These are phyloP conservation scores for Saksenaea vasiformis DNA, from an alignment of 371 early-diverging fungal species.

Conservation along the genomic window DNA sequence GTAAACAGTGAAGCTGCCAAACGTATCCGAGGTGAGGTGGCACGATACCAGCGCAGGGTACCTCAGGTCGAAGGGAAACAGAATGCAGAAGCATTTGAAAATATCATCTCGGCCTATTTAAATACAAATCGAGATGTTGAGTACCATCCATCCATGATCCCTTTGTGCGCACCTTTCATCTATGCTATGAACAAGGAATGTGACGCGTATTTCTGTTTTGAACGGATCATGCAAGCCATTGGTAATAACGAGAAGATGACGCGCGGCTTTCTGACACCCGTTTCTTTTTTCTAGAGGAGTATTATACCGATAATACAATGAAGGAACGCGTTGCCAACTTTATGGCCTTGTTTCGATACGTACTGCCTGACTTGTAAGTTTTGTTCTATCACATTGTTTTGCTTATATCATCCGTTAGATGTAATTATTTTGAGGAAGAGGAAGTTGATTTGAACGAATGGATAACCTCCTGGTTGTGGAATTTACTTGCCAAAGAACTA, in stretches of 20 bases:
- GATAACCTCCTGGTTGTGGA: constrained; percentile 88
- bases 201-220: constrained; percentile 84
- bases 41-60: constrained; percentile 70
- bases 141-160: constrained; percentile 76
- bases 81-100: constrained; percentile 64
- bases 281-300: constrained; percentile 60
- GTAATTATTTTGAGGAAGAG: constrained; percentile 94
- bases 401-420: constrained; percentile 23
- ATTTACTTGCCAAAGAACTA: constrained; percentile 80
- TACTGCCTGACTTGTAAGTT: constrained; percentile 68
- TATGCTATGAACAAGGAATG: constrained; percentile 71
- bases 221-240: constrained; percentile 66
- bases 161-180: constrained; percentile 86
- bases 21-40: constrained; percentile 85
- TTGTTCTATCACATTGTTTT: not conserved
- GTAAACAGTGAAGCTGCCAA: constrained; percentile 76
- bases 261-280: constrained; percentile 6
- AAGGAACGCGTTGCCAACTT: constrained; percentile 79
- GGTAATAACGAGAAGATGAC: constrained; percentile 48
- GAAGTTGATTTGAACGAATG: constrained; percentile 91
- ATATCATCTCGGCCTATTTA: constrained; percentile 82
- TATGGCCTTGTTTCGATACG: constrained; percentile 74
- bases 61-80: constrained; percentile 33
- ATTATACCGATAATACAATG: constrained; percentile 55
- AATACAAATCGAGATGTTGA: constrained; percentile 77